Evolutionary conservation across 495 filamentous ascomycete genomes (phyloP).

Genomic region (Aspergillus steynii): DNA sequence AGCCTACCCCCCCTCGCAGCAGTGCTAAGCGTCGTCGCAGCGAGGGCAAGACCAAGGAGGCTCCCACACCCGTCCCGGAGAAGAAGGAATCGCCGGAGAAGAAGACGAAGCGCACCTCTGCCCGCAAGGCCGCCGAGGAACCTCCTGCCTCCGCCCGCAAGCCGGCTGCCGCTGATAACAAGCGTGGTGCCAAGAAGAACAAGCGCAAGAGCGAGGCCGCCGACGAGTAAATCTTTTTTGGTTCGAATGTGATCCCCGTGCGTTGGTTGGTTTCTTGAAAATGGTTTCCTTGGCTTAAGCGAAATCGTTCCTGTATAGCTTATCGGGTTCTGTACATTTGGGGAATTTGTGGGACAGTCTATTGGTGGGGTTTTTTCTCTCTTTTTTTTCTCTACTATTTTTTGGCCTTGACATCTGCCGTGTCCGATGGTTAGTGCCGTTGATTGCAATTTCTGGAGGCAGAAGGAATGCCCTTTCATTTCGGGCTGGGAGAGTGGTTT

Average conservation of each 20-base stretch:
- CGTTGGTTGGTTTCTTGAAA: constrained; percentile 2
- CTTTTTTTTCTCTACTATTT: constrained; percentile 7
- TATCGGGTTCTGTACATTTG: constrained; percentile 1
- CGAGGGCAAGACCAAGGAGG: constrained; percentile 47
- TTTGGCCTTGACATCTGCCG: not conserved
- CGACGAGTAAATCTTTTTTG: constrained; percentile 25
- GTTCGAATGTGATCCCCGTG: not conserved
- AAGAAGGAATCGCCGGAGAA: constrained; percentile 16
- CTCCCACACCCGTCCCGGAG: constrained; percentile 36
- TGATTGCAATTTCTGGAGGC: too few species aligned
- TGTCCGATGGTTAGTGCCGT: not conserved
- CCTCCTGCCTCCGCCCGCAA: constrained; percentile 53
- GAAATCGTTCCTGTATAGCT: not conserved
- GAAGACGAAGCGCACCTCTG: constrained; percentile 44
- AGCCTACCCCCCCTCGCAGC: constrained; percentile 56
- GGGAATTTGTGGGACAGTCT: not conserved
- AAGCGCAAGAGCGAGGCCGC: constrained; percentile 65
- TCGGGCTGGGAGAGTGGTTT: not conserved
- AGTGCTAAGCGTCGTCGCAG: constrained; percentile 45
- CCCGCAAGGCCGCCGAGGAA: constrained; percentile 47
- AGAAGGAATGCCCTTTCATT: constrained; percentile 1
- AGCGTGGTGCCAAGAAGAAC: constrained; percentile 55
- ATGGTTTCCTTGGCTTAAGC: not conserved
- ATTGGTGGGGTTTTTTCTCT: constrained; percentile 11
- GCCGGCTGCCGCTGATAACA: constrained; percentile 46